Conservation (phyloP, 495 filamentous ascomycete genomes). For the Aspergillus taichungensis region DNA sequence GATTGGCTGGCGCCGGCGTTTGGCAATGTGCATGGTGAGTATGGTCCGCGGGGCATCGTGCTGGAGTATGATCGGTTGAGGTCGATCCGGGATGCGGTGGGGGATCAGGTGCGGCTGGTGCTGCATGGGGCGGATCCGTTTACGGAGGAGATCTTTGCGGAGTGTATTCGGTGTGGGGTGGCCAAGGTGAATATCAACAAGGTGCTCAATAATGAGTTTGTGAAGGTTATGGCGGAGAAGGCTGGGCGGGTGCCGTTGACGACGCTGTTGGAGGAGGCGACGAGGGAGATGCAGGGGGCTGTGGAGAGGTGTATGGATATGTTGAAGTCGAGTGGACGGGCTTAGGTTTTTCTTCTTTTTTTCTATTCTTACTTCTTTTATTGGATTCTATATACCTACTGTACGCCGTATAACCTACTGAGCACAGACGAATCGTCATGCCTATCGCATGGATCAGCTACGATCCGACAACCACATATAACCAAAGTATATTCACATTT, state of each 20-base stretch:
- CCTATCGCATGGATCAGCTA: neutral
- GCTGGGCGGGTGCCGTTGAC: slow-evolving; percentile 58
- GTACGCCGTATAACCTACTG: no score
- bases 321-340: slow-evolving; percentile 49
- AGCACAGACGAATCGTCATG: neutral
- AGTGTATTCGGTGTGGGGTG: slow-evolving; percentile 62
- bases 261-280: slow-evolving; percentile 62
- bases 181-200: slow-evolving; percentile 80
- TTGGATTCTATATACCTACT: neutral
- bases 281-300: slow-evolving; percentile 62
- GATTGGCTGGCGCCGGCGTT: slow-evolving; percentile 80
- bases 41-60: slow-evolving; percentile 64
- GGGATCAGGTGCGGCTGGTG: slow-evolving; percentile 55
- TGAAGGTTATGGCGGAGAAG: slow-evolving; percentile 56
- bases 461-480: slow-evolving; percentile 4
- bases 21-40: slow-evolving; percentile 79
- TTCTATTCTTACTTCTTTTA: neutral
- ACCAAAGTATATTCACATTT: slow-evolving; percentile 35
- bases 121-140: slow-evolving; percentile 76
- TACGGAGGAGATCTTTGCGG: slow-evolving; percentile 54
- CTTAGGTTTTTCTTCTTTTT: slow-evolving; percentile 37
- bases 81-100: slow-evolving; percentile 52
- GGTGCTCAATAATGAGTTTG: slow-evolving; percentile 66
- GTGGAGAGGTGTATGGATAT: slow-evolving; percentile 68
- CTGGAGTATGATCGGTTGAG: slow-evolving; percentile 64